phyloP scores from a whole-genome alignment of 73 alveolate genomes.

The Paraurostyla sp. region DNA sequence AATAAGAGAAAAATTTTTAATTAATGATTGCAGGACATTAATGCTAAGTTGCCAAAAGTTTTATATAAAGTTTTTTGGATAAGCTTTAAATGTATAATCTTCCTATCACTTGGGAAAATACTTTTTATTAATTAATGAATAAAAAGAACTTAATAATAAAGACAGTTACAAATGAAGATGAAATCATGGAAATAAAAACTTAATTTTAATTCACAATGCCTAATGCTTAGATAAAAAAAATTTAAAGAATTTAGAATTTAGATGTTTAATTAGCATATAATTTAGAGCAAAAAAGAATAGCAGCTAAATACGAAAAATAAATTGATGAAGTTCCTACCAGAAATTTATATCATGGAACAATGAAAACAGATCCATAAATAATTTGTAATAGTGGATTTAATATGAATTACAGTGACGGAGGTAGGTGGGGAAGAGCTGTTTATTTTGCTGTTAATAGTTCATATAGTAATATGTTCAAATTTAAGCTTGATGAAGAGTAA shows the following conservation, averaged over 20 bases:
- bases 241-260: neutral
- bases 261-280: neutral
- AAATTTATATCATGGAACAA: slow-evolving; percentile 56
- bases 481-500: neutral
- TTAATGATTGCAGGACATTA: too few relatives aligned
- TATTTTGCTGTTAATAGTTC: slow-evolving; percentile 60
- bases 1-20: too few relatives aligned
- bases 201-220: neutral
- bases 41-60: too few relatives aligned
- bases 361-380: neutral
- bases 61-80: too few relatives aligned
- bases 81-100: too few relatives aligned
- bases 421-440: slow-evolving; percentile 73
- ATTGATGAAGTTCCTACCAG: too few relatives aligned
- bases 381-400: slow-evolving; percentile 61
- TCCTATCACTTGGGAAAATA: neutral
- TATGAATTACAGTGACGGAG: slow-evolving; percentile 54
- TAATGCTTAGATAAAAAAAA: neutral
- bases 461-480: slow-evolving; percentile 6
- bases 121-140: neutral
- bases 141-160: too few relatives aligned
- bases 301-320: neutral
- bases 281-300: neutral
- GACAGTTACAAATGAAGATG: neutral
- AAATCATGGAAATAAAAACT: neutral